These are phyloP conservation scores for Escovopsis sp. DNA, from an alignment of 2,329 filamentous ascomycete species.

Conservation along the genomic window DNA sequence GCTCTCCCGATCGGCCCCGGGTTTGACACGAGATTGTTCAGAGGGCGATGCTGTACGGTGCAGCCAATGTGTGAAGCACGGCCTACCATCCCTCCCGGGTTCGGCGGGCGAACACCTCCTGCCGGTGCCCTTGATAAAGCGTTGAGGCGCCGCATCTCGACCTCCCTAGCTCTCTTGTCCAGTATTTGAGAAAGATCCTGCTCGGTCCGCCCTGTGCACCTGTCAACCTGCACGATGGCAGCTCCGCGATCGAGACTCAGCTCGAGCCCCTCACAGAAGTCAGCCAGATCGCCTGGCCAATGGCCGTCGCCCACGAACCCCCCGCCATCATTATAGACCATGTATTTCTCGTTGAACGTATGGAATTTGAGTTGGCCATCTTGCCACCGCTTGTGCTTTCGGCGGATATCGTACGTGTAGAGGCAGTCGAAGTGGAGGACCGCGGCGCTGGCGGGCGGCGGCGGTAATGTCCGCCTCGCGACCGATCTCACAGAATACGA, in stretches of 20 bases:
- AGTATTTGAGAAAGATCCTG: slow-evolving; percentile 67
- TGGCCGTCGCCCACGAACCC: slow-evolving; percentile 78
- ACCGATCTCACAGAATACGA: slow-evolving; percentile 9
- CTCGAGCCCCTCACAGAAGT: slow-evolving; percentile 71
- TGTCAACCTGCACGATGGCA: slow-evolving; percentile 66
- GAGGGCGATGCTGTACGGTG: slow-evolving; percentile 14
- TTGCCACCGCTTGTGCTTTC: slow-evolving; percentile 87
- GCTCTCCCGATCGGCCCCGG: slow-evolving; percentile 19
- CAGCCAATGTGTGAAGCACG: no score
- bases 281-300: slow-evolving; percentile 42
- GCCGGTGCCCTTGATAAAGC: slow-evolving; percentile 23
- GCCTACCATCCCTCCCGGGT: no score
- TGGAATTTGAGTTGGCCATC: slow-evolving; percentile 82
- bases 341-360: slow-evolving; percentile 77
- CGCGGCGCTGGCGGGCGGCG: slow-evolving; percentile 37
- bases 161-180: slow-evolving; percentile 50
- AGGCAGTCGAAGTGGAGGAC: slow-evolving; percentile 77
- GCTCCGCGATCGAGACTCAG: slow-evolving; percentile 61
- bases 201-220: slow-evolving; percentile 55
- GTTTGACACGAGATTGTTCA: slow-evolving; percentile 24
- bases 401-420: slow-evolving; percentile 70
- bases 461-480: neutral
- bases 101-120: slow-evolving; percentile 8
- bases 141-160: slow-evolving; percentile 31
- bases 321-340: slow-evolving; percentile 74